A percentile compares a stretch with the other conserved stretches of the same genome.
phyloP scores from a whole-genome alignment of 768 basidiomycete species.

The Cystobasidiopsis lactophilus region DNA sequence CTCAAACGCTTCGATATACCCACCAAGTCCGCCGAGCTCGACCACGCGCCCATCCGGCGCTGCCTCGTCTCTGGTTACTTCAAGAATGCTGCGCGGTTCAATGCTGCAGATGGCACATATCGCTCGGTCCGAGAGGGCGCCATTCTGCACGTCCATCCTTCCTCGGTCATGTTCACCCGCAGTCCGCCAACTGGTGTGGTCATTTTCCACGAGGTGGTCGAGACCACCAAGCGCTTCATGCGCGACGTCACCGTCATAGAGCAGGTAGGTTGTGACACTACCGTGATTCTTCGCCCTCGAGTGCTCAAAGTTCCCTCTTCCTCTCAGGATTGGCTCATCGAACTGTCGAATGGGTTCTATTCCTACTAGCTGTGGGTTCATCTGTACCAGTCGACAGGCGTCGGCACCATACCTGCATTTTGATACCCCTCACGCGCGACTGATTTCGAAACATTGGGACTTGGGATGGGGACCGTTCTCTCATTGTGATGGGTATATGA shows the following conservation, averaged over 20 bases:
- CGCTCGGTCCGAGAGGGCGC: constrained; percentile 64
- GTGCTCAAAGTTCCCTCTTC: too few relatives aligned
- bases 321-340: constrained; percentile 5
- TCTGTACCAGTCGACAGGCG: too few relatives aligned
- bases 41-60: constrained; percentile 54
- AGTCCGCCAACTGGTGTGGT: constrained; percentile 84
- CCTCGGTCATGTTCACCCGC: constrained; percentile 77
- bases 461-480: too few relatives aligned
- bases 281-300: too few relatives aligned
- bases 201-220: constrained; percentile 37
- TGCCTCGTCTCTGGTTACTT: constrained; percentile 87
- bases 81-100: constrained; percentile 76
- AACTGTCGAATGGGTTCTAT: constrained; percentile 10
- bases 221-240: constrained; percentile 89
- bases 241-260: constrained; percentile 83
- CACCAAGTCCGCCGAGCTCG: constrained; percentile 49
- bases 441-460: too few relatives aligned
- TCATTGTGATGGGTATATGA: too few relatives aligned
- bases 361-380: too few relatives aligned
- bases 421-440: too few relatives aligned
- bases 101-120: constrained; percentile 84
- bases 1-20: constrained; percentile 72
- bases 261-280: too few relatives aligned
- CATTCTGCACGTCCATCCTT: constrained; percentile 76
- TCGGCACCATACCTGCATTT: too few relatives aligned